Percentiles rank a stretch among this genome's conserved stretches.
phyloP scores from a whole-genome alignment of 1,284 basidiomycete species.

The Tetrapyrgos nigripes region DNA sequence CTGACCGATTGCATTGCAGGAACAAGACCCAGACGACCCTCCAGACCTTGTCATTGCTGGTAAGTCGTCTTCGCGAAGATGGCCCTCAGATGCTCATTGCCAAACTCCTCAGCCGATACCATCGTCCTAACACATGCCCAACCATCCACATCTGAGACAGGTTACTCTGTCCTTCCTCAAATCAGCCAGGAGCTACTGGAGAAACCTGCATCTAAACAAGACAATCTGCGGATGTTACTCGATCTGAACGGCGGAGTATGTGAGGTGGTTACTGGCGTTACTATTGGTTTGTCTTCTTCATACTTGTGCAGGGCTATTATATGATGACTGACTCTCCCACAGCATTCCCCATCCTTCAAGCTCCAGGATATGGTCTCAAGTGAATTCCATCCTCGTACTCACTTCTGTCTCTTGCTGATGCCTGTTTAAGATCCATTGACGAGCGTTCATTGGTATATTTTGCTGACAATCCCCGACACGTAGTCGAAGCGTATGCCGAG shows the following conservation, averaged over 20 bases:
- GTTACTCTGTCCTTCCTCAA: slow-evolving; percentile 53
- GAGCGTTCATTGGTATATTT: slow-evolving; percentile 86
- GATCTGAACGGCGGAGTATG: slow-evolving; percentile 87
- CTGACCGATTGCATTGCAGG: slow-evolving; percentile 36
- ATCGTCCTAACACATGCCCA: slow-evolving; percentile 85
- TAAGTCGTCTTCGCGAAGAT: slow-evolving; percentile 30
- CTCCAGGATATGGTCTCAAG: slow-evolving; percentile 54
- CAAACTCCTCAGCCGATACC: slow-evolving; percentile 75
- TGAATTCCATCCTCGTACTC: not conserved
- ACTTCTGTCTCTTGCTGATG: not conserved
- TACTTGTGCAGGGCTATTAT: not conserved
- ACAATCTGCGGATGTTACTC: slow-evolving; percentile 89
- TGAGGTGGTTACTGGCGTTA: slow-evolving; percentile 92
- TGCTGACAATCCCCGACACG: slow-evolving; percentile 66
- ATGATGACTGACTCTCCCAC: not conserved
- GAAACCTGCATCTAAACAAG: slow-evolving; percentile 83
- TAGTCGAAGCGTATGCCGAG: slow-evolving; percentile 87
- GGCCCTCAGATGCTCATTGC: not conserved
- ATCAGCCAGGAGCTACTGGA: slow-evolving; percentile 81
- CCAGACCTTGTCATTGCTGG: slow-evolving; percentile 95
- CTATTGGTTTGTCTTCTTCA: slow-evolving; percentile 63
- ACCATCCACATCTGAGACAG: slow-evolving; percentile 58
- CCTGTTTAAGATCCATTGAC: slow-evolving; percentile 75
- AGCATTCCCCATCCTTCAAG: slow-evolving; percentile 85
- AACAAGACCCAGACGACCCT: slow-evolving; percentile 77